Evolutionary conservation across 495 filamentous ascomycete species (phyloP), one percentile per base, ranked within the genome.

Genomic region (Trichoderma virens): DNA sequence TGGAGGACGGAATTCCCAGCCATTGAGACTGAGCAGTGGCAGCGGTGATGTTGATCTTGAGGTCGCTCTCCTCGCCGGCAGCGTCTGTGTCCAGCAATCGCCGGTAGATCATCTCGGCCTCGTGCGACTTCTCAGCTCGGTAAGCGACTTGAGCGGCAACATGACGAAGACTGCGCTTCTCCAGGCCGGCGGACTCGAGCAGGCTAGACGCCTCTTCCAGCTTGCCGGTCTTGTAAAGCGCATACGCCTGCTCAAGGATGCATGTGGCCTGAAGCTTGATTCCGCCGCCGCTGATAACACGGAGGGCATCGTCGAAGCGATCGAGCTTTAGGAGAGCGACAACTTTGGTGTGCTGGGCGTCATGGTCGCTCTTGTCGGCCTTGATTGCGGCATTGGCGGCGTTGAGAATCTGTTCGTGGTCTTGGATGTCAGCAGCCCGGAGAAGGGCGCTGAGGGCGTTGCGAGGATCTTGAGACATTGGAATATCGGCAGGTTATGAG

Each of bases 261-360:
- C 89, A 93, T 39, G 72, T 73, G 60, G 86, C 78, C 71, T 88
- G 88, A 64, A 97, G 73, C 61, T 73, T 75, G 67, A 88, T 80
- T 38, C 88, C 90, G 54, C 82, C 88, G 41, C 87, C 83, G 70
- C 91, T 86, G 64, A 98, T 82, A 35, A 86, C 84, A 51, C 85
- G 86, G 60, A 96, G 79, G 27, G 92, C 89, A 76, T 98, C 94
- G 23, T 94, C 88, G 73, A 88, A 97, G 65, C 93, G 91, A 72
- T 99, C 95, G 61, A 98, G 86, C 72, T 95, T 96, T 61, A 98
- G 76, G 39, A 99, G 82, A 13, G 94, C 92, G 41, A 98, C 89
- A 11, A 87, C 82, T 67, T 90, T 91, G 39, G 88, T 87, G 72
- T 89, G 88, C 54, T 90, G 90, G 7, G 90, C 88, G 28, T 87